Conservation (phyloP, 768 basidiomycete species). For the Russula ochroleuca region DNA sequence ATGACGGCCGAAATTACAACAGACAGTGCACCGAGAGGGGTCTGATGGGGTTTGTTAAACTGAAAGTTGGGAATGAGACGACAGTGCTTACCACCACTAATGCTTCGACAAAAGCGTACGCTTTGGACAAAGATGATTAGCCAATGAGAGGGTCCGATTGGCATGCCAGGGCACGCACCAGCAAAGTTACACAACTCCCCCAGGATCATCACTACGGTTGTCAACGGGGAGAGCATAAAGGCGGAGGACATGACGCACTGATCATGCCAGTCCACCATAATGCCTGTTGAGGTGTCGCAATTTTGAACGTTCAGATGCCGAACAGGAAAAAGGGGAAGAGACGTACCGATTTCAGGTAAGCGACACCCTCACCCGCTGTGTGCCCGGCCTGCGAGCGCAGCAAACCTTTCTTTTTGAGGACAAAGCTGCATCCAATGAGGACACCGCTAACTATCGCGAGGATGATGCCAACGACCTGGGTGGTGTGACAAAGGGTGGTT, state of each 20-base stretch:
- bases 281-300: constrained; percentile 41
- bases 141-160: constrained; percentile 30
- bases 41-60: constrained; percentile 41
- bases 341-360: constrained; percentile 89
- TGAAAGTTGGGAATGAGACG: constrained; percentile 10
- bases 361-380: constrained; percentile 78
- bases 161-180: constrained; percentile 46
- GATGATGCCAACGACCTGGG: constrained; percentile 68
- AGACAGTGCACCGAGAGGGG: constrained; percentile 92
- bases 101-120: constrained; percentile 87
- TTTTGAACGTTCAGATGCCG: constrained; percentile 10
- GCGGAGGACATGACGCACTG: constrained; percentile 44
- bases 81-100: constrained; percentile 71
- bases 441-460: constrained; percentile 75
- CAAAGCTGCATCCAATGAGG: constrained; percentile 89
- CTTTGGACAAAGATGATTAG: constrained; percentile 36
- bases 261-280: constrained; percentile 96
- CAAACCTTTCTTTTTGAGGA: constrained; percentile 97
- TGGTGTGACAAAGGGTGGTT: not conserved
- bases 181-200: constrained; percentile 86
- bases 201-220: constrained; percentile 73
- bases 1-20: constrained; percentile 94
- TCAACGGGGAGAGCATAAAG: not conserved
- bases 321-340: constrained; percentile 1
- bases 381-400: constrained; percentile 78